phyloP scores from a whole-genome alignment of 106 monocot genomes.

The Dendrobium chrysotoxum region DNA sequence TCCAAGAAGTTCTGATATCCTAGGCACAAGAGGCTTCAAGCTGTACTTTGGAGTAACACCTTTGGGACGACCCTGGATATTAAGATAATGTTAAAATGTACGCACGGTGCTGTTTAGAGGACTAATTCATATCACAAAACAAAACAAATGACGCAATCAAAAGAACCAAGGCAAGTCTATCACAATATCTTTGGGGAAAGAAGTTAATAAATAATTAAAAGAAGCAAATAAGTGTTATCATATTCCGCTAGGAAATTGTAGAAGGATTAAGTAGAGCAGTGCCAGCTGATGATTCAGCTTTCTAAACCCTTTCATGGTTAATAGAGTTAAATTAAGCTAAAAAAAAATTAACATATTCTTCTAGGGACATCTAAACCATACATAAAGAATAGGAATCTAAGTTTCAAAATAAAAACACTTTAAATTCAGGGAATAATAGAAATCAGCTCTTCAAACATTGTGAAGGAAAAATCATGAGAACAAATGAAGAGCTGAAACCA shows the following conservation, averaged over 20 bases:
- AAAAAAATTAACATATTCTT: too few species aligned
- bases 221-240: not conserved
- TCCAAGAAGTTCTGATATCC: slow-evolving; percentile 76
- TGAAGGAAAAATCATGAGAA: not conserved
- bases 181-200: not conserved
- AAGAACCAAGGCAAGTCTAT: not conserved
- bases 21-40: slow-evolving; percentile 84
- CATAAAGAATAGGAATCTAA: too few species aligned
- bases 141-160: not conserved
- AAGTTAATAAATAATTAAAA: not conserved
- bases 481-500: not conserved
- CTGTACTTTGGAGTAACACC: slow-evolving; percentile 83
- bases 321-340: too few species aligned
- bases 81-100: not conserved
- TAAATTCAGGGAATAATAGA: too few species aligned
- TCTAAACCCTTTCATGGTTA: too few species aligned
- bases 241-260: not conserved
- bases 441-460: too few species aligned
- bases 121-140: not conserved
- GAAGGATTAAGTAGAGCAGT: not conserved
- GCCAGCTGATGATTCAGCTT: too few species aligned
- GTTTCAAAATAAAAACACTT: too few species aligned
- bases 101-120: not conserved
- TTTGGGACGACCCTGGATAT: slow-evolving; percentile 74
- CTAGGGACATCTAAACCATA: too few species aligned